A percentile compares a stretch with the other conserved stretches of the same genome.
Evolutionary conservation across 768 basidiomycete genomes (phyloP).

Genomic region (Suillus ampliporus): DNA sequence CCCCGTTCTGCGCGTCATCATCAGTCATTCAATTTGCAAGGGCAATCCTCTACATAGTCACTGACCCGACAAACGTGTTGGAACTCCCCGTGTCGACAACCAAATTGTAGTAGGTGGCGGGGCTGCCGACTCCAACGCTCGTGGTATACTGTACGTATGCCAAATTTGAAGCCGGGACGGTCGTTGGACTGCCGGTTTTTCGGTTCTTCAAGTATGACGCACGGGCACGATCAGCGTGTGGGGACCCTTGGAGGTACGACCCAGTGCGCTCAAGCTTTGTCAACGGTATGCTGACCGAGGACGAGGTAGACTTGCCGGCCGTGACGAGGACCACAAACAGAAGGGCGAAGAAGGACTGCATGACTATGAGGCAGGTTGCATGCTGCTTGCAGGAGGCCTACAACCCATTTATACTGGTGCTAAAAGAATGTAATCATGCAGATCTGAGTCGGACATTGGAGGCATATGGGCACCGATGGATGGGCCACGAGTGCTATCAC

Average conservation of each 20-base stretch:
- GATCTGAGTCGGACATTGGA: no score
- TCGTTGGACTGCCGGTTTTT: background rate
- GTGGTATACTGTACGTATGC: slow-evolving; percentile 24
- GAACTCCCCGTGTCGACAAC: slow-evolving; percentile 39
- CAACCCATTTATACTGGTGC: background rate
- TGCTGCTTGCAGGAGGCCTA: background rate
- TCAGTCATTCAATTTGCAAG: no score
- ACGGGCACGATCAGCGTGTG: slow-evolving; percentile 26
- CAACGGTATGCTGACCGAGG: slow-evolving; percentile 15
- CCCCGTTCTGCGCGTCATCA: no score
- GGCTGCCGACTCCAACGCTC: slow-evolving; percentile 31
- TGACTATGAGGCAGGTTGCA: slow-evolving; percentile 4
- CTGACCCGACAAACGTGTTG: slow-evolving; percentile 38
- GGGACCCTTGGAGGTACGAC: slow-evolving; percentile 21
- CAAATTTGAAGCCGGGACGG: slow-evolving; percentile 15
- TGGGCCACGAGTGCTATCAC: no score
- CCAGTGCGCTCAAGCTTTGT: slow-evolving; percentile 17
- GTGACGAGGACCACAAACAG: slow-evolving; percentile 14
- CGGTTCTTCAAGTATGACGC: slow-evolving; percentile 14
- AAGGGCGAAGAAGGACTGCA: slow-evolving; percentile 20
- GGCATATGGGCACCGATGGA: no score
- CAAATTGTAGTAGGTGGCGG: slow-evolving; percentile 33
- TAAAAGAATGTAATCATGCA: background rate
- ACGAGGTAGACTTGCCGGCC: slow-evolving; percentile 12
- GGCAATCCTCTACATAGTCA: no score